phyloP scores from a whole-genome alignment of 2,329 filamentous ascomycete species.

The Trichoderma endophyticum region DNA sequence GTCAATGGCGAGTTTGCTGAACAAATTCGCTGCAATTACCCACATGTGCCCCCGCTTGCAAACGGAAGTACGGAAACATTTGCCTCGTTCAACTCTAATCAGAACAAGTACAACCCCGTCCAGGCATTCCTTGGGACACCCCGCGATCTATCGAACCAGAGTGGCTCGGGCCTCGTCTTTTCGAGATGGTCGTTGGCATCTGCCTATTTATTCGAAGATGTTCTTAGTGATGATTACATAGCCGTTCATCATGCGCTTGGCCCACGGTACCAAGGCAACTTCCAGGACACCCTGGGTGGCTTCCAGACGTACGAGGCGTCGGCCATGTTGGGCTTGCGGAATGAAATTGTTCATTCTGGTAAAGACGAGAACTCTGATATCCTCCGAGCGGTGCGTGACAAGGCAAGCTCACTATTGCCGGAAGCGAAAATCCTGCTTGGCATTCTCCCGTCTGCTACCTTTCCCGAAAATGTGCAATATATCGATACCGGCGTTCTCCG shows the following conservation, averaged over 20 bases:
- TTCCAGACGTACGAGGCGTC: conserved; percentile 97
- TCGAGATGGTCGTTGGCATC: conserved; percentile 89
- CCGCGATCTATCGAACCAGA: conserved; percentile 73
- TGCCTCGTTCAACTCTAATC: conserved; percentile 61
- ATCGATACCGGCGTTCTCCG: conserved; percentile 74
- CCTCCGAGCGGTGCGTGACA: conserved; percentile 78
- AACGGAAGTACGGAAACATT: conserved; percentile 65
- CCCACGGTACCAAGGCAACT: conserved; percentile 89
- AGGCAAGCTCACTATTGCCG: conserved; percentile 76
- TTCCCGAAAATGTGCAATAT: conserved; percentile 76
- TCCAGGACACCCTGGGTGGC: conserved; percentile 91
- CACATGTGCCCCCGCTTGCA: conserved; percentile 65
- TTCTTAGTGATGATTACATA: conserved; percentile 84
- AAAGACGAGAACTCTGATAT: conserved; percentile 93
- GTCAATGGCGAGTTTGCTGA: conserved; percentile 93
- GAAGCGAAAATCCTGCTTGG: conserved; percentile 81
- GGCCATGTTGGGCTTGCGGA: conserved; percentile 82
- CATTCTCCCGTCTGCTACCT: conserved; percentile 73
- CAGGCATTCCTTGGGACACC: conserved; percentile 94
- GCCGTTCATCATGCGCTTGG: conserved; percentile 89
- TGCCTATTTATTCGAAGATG: conserved; percentile 83
- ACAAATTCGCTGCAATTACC: conserved; percentile 86
- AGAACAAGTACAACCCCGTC: conserved; percentile 62
- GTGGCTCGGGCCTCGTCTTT: conserved; percentile 68
- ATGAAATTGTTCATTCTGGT: conserved; percentile 84